Percentiles rank a stretch among this genome's conserved stretches.
Conservation (phyloP, 176 grass and related monocot species). For the Echinochloa phyllopogon region DNA sequence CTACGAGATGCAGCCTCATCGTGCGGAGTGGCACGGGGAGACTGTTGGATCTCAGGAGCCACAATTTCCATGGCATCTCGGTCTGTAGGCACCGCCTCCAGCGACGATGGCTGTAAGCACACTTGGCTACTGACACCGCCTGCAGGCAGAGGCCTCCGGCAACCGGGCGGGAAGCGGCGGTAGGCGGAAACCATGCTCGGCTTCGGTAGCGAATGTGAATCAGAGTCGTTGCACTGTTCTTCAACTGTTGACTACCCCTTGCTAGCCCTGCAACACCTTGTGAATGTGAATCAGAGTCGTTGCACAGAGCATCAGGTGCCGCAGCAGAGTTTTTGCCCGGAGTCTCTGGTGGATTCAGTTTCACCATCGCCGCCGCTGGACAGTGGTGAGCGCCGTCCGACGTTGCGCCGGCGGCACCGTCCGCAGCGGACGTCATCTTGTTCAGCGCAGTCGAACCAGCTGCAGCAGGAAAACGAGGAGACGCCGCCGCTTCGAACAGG, state of each 20-base stretch:
- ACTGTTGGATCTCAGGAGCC: not conserved
- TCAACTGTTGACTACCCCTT: not conserved
- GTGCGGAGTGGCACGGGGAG: not conserved
- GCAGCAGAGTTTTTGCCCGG: not conserved
- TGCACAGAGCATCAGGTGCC: not conserved
- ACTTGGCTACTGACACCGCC: no score
- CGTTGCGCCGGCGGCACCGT: not conserved
- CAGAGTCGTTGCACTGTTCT: no score
- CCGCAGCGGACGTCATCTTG: not conserved
- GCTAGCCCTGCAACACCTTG: not conserved
- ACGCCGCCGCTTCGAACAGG: not conserved
- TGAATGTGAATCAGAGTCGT: not conserved
- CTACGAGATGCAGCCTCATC: not conserved
- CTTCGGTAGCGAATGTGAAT: not conserved
- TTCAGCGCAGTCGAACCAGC: not conserved
- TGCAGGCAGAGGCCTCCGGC: not conserved
- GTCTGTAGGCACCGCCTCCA: not conserved
- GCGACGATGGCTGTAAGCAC: not conserved
- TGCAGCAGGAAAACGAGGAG: not conserved
- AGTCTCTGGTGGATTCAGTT: not conserved
- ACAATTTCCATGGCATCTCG: not conserved
- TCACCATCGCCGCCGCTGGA: not conserved
- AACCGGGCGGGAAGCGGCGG: not conserved
- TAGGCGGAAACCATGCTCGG: not conserved
- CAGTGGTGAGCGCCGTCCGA: no score